Evolutionary conservation across 257 asterid species (phyloP).

Genomic region (Avicennia marina): DNA sequence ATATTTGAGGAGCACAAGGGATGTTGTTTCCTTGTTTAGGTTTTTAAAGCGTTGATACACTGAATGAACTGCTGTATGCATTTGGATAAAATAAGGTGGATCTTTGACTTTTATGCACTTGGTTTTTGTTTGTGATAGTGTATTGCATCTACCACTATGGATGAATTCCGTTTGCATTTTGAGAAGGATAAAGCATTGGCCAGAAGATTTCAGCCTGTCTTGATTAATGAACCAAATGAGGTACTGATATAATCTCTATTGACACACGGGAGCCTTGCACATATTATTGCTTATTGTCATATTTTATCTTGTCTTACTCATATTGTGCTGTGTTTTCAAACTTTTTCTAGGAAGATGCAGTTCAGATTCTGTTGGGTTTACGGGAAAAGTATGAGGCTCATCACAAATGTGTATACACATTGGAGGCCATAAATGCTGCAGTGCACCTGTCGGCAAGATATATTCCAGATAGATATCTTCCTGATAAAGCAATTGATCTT

Average conservation of each 20-base stretch:
- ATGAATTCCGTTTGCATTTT: slow-evolving; percentile 79
- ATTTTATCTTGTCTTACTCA: slow-evolving; percentile 16
- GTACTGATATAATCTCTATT: slow-evolving; percentile 38
- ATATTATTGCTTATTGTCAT: neutral
- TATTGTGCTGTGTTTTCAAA: slow-evolving; percentile 12
- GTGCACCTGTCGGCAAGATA: slow-evolving; percentile 83
- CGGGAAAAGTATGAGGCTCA: slow-evolving; percentile 78
- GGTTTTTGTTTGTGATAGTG: slow-evolving; percentile 51
- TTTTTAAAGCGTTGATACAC: too few species aligned
- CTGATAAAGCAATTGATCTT: slow-evolving; percentile 97
- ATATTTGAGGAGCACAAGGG: too few species aligned
- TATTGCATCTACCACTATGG: slow-evolving; percentile 94
- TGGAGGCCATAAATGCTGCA: slow-evolving; percentile 92
- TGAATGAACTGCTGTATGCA: too few species aligned
- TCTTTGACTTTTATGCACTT: slow-evolving; percentile 18
- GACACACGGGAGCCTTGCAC: too few species aligned
- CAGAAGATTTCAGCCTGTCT: slow-evolving; percentile 88
- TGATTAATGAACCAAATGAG: slow-evolving; percentile 82
- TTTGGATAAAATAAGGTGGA: slow-evolving; percentile 12
- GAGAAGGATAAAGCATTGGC: slow-evolving; percentile 96
- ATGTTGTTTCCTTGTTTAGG: too few species aligned
- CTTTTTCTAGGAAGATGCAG: slow-evolving; percentile 68
- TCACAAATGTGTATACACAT: slow-evolving; percentile 81
- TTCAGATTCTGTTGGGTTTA: slow-evolving; percentile 78
- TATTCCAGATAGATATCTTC: slow-evolving; percentile 91